phyloP scores from a whole-genome alignment of 768 basidiomycete species.

The Phylloporus sp. region DNA sequence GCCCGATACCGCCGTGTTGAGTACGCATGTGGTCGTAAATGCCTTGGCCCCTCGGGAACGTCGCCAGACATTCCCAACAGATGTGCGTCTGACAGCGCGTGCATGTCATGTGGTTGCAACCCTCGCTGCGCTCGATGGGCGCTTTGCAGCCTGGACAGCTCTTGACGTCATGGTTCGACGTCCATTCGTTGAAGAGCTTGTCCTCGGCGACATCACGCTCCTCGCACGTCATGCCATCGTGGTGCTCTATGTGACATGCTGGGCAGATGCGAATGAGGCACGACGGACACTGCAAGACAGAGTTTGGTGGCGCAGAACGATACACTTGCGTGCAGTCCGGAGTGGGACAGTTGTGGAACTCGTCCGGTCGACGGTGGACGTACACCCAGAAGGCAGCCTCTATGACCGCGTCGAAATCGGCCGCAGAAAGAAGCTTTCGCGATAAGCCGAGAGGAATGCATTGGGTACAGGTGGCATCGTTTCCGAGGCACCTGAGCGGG shows the following conservation, averaged over 20 bases:
- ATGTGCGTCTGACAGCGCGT: constrained; percentile 68
- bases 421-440: constrained; percentile 43
- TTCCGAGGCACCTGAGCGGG: constrained; percentile 69
- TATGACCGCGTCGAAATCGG: constrained; percentile 51
- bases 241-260: constrained; percentile 51
- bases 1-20: constrained; percentile 62
- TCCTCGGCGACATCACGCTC: constrained; percentile 51
- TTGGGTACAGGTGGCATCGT: constrained; percentile 52
- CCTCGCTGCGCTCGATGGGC: constrained; percentile 66
- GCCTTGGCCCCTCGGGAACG: constrained; percentile 60
- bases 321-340: constrained; percentile 77
- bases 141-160: constrained; percentile 67
- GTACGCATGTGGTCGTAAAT: constrained; percentile 77
- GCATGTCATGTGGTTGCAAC: constrained; percentile 85
- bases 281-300: constrained; percentile 62
- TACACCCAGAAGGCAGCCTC: constrained; percentile 58
- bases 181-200: constrained; percentile 61
- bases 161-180: constrained; percentile 59
- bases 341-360: constrained; percentile 73
- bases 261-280: constrained; percentile 69
- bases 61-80: constrained; percentile 75
- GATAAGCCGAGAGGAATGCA: constrained; percentile 53
- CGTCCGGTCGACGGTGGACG: constrained; percentile 51
- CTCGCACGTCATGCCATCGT: constrained; percentile 64
- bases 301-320: constrained; percentile 45